Percentiles rank a stretch among this genome's conserved stretches.
phyloP scores from a whole-genome alignment of 2,329 filamentous ascomycete genomes.

The Sarocladium strictum region DNA sequence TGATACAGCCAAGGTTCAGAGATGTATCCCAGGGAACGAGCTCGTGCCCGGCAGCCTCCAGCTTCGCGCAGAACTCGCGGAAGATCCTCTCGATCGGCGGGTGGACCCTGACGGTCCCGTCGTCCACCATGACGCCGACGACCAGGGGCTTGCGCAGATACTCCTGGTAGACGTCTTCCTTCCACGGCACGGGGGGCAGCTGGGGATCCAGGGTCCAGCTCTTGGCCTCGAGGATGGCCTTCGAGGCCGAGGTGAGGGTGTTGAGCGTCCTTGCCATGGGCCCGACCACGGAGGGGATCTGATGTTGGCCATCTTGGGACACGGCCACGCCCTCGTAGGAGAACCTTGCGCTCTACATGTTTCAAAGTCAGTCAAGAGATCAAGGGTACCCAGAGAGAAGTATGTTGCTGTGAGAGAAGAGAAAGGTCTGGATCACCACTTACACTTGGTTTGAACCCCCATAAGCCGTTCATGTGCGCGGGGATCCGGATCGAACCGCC shows the following conservation, averaged over 20 bases:
- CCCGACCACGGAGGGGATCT: slow-evolving; percentile 26
- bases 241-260: slow-evolving; percentile 31
- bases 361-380: too few species aligned
- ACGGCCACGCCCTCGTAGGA: background rate
- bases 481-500: slow-evolving; percentile 39
- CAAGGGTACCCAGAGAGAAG: too few species aligned
- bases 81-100: background rate
- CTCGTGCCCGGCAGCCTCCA: background rate
- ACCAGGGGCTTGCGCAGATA: slow-evolving; percentile 12
- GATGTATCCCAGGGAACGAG: background rate
- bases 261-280: slow-evolving; percentile 21
- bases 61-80: background rate
- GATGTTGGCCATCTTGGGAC: slow-evolving; percentile 22
- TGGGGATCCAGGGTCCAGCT: slow-evolving; percentile 36
- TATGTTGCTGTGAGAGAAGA: background rate
- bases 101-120: background rate
- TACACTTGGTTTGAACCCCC: slow-evolving; percentile 34
- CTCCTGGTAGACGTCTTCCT: slow-evolving; percentile 13
- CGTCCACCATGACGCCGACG: slow-evolving; percentile 5
- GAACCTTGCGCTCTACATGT: background rate
- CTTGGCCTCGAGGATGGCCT: slow-evolving; percentile 28
- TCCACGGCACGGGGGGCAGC: slow-evolving; percentile 35
- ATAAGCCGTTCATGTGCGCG: slow-evolving; percentile 37
- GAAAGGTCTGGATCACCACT: background rate
- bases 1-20: background rate